Evolutionary conservation across 2,329 filamentous ascomycete species (phyloP).

Genomic region (Leptoxyphium fumago): DNA sequence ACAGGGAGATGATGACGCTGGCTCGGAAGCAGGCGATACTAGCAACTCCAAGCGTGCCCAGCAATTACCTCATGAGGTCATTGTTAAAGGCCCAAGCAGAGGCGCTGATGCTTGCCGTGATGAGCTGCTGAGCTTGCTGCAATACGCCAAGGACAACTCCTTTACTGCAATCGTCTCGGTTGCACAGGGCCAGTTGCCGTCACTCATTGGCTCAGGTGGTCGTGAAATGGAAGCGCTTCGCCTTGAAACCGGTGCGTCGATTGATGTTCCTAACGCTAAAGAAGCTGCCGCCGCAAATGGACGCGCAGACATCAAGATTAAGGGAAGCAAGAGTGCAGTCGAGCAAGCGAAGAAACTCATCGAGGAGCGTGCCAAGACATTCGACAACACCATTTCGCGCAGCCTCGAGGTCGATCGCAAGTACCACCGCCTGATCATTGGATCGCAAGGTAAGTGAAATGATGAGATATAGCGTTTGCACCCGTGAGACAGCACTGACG

Average conservation of each 20-base stretch:
- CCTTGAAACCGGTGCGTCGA: constrained; percentile 68
- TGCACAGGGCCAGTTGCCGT: constrained; percentile 84
- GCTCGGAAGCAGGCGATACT: constrained; percentile 51
- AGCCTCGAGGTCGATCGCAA: constrained; percentile 88
- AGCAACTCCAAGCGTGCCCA: constrained; percentile 48
- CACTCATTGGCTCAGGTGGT: constrained; percentile 80
- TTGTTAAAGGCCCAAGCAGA: constrained; percentile 80
- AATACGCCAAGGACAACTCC: constrained; percentile 82
- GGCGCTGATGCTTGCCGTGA: constrained; percentile 85
- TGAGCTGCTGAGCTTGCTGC: constrained; percentile 74
- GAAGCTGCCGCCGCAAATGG: constrained; percentile 51
- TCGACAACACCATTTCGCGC: constrained; percentile 77
- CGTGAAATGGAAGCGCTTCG: constrained; percentile 83
- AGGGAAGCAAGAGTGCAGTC: constrained; percentile 83
- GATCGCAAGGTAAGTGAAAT: constrained; percentile 57
- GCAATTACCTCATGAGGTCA: constrained; percentile 76
- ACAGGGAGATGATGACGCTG: constrained; percentile 45
- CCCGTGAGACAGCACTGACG: neutral
- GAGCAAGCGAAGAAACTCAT: constrained; percentile 82
- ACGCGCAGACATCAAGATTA: constrained; percentile 75
- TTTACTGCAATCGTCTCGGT: constrained; percentile 67
- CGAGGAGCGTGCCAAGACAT: constrained; percentile 70
- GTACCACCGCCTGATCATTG: constrained; percentile 81
- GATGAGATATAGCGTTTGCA: neutral
- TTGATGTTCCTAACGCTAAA: constrained; percentile 74